Conservation (phyloP, 306 rosid species). For the Castanea mollissima region DNA sequence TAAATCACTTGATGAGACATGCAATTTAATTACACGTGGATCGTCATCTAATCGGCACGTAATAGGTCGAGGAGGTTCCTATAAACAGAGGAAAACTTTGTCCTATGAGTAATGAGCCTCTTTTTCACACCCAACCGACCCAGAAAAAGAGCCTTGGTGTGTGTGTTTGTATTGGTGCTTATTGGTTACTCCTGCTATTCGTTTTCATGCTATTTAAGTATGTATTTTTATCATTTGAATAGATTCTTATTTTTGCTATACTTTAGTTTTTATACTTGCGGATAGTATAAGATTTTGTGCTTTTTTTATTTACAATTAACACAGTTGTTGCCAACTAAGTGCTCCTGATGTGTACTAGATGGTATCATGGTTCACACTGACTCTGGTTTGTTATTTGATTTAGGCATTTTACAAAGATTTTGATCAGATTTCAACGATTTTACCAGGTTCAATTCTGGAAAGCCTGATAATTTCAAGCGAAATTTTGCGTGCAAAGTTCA, state of each 20-base stretch:
- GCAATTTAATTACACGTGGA: too few species aligned
- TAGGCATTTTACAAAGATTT: conserved; percentile 3
- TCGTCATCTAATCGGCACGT: too few species aligned
- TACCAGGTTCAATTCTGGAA: not conserved
- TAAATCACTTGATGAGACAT: too few species aligned
- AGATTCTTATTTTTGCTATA: not conserved
- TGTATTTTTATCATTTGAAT: conserved; percentile 3
- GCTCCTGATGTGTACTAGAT: conserved; percentile 13
- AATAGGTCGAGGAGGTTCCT: too few species aligned
- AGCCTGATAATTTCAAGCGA: not conserved
- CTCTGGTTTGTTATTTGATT: conserved; percentile 2
- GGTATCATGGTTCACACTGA: not conserved
- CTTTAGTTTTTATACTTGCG: not conserved
- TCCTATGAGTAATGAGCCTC: not conserved
- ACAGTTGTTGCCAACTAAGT: conserved; percentile 9
- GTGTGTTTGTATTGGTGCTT: not conserved
- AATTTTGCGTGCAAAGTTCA: not conserved
- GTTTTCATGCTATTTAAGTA: not conserved
- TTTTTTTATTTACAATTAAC: conserved; percentile 2
- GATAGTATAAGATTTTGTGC: not conserved
- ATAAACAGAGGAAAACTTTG: too few species aligned
- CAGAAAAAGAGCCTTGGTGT: not conserved
- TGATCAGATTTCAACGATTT: not conserved
- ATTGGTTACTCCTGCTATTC: not conserved
- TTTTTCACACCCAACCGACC: not conserved